Evolutionary conservation across 352 stramenopile genomes (phyloP), one percentile per base, ranked within the genome.

Genomic region (Globisporangium abappressorium): DNA sequence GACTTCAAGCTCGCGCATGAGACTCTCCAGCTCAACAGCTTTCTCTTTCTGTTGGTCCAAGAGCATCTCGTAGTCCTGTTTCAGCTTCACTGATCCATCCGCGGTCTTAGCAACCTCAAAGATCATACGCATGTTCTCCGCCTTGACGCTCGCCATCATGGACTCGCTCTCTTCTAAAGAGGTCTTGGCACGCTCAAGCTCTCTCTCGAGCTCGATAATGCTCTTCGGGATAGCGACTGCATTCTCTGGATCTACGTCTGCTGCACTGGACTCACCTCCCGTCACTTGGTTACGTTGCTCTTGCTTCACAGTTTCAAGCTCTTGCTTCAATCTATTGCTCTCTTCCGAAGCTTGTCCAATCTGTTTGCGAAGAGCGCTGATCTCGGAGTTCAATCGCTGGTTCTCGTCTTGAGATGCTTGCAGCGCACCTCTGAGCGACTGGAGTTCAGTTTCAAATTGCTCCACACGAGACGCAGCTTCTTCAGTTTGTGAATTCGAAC

Each of bases 91-190:
- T 11, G 73, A 79, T 34, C 77, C 68, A 61, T 94, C 85, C 0
- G 84, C 76, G 9, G 84, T 85, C 70, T 90, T 89, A 1, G 84
- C 84, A 24, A 92, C 80, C 34, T 92, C 82, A 63, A 92, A 92
- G 15, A 89, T 74, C 84, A 92, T 90, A 0, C 84, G 81, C 51
- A 85, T 66, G 57, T 94, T 94, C 61, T 94, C 85, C 15, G 79
- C 76, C 70, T 91, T 89, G 55, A 87, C 80, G 2, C 80, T 74
- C 34, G 70, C 68, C 65, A 92, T 78, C 69, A 91, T 80, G 18
- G 75, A 65, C 53, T 88, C 72, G 6, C 72, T 57, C 24, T 76
- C 75, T 34, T 84, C 68, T 33, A 88, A 28, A 22, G 70, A 73
- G 22, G 61, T 56, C 30, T 68, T 82, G 8, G 76, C 74, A 22